phyloP scores from a whole-genome alignment of 2,329 filamentous ascomycete species.

The Epicoccum nigrum region DNA sequence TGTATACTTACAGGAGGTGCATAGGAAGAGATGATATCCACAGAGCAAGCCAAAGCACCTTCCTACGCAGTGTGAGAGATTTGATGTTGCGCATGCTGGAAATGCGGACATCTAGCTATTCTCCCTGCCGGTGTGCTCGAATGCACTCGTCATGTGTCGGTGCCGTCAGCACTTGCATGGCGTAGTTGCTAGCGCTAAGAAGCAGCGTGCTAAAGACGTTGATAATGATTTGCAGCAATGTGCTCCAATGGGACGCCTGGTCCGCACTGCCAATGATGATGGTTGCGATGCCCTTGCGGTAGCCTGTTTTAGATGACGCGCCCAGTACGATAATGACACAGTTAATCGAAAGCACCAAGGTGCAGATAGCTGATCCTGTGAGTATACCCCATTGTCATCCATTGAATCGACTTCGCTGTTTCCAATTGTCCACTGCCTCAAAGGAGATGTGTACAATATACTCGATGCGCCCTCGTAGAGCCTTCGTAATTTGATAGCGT shows the following conservation, averaged over 20 bases:
- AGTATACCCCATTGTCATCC: constrained; percentile 32
- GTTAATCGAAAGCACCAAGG: constrained; percentile 23
- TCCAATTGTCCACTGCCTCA: neutral
- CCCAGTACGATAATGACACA: constrained; percentile 9
- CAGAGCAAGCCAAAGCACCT: constrained; percentile 12
- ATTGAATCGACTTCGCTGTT: constrained; percentile 15
- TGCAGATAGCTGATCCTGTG: constrained; percentile 19
- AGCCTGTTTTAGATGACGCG: neutral
- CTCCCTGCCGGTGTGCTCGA: constrained; percentile 29
- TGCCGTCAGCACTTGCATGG: constrained; percentile 34
- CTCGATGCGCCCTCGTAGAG: neutral
- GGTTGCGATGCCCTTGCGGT: constrained; percentile 3
- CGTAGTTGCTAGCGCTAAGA: constrained; percentile 30
- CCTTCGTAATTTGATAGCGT: neutral
- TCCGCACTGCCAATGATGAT: neutral
- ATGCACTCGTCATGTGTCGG: constrained; percentile 32
- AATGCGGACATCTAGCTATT: constrained; percentile 52
- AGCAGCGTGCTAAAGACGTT: constrained; percentile 51
- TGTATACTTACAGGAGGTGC: constrained; percentile 43
- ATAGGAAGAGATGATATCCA: constrained; percentile 43
- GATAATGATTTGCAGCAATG: constrained; percentile 54
- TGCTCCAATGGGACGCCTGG: constrained; percentile 13
- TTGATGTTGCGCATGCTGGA: constrained; percentile 50
- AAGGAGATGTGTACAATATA: neutral
- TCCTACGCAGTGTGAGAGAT: constrained; percentile 8